Evolutionary conservation across 2,329 filamentous ascomycete genomes (phyloP), one percentile per base, ranked within the genome.

Genomic region (Oidium heveae): DNA sequence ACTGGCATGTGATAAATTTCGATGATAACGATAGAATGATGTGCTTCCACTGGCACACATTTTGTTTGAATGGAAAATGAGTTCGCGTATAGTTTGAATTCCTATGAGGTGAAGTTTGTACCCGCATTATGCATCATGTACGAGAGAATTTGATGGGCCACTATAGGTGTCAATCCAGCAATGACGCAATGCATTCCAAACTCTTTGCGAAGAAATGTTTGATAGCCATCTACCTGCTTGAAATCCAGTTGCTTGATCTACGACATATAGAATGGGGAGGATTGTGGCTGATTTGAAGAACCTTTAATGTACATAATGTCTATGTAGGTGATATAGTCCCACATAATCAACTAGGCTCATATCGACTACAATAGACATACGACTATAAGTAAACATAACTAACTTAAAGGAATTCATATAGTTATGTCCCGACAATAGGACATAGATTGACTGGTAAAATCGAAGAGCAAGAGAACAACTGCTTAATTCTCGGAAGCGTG

Each of bases 91-190:
- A 54, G 33, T 4, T 37, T 39, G 20, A 57, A 56, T 52, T 57
- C 52, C 16, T 52, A 44, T 18, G 15, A 53, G 4, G 55, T 36
- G 36, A 57, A 57, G 24, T 53, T 54, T 22, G 41, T 53, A 15
- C 53, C 53, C 16, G 39, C 52, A n/a, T n/a, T n/a, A n/a, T n/a
- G n/a, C n/a, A 34, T 54, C 39, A 13, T 41, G 37, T 1, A 12
- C 18, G 10, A 41, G 15, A 8, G 12, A 5, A 13, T 41, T 10
- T 5, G 49, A 47, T 1, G 54, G 56, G 4, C 54, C 43, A 4
- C 44, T 18, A 34, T 57, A 57, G 2, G 34, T 52, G 22, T 57
- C 39, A 1, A 55, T 56, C 52, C 46, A 56, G 36, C 46, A 57
- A 4, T 20, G n/a, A 1, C 56, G 36, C 32, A 57, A 18, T 4